These are phyloP conservation scores for Raphanus sativus DNA, from an alignment of 345 rosid genomes.

Conservation along the genomic window DNA sequence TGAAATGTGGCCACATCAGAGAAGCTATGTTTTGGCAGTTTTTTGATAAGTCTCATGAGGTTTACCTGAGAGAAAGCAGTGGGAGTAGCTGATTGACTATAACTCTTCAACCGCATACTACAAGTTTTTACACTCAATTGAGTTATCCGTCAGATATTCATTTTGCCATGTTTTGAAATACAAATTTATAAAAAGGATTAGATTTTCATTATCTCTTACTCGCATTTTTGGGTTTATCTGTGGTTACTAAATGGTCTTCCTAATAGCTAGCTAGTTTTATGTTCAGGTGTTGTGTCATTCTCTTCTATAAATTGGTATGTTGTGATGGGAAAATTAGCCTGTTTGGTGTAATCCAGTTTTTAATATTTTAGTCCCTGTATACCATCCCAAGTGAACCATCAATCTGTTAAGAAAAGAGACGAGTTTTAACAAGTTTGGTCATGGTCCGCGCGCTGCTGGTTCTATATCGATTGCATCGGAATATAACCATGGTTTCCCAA, in stretches of 20 bases:
- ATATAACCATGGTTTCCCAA: no score
- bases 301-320: background rate
- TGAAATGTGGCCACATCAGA: constrained; percentile 20
- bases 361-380: background rate
- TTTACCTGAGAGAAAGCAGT: constrained; percentile 17
- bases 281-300: background rate
- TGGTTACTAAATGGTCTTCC: background rate
- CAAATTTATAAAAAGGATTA: background rate
- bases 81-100: constrained; percentile 19
- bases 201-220: background rate
- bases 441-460: background rate
- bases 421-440: background rate
- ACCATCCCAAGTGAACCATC: background rate
- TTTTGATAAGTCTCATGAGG: constrained; percentile 19
- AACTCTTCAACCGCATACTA: background rate
- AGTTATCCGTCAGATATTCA: background rate
- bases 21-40: constrained; percentile 26
- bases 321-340: background rate
- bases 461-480: no score
- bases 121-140: background rate
- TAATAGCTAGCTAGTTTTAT: background rate
- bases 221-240: background rate
- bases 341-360: background rate
- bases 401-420: background rate
- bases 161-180: background rate